These are phyloP conservation scores for Brassica incana DNA, from an alignment of 345 rosid species.

Conservation along the genomic window DNA sequence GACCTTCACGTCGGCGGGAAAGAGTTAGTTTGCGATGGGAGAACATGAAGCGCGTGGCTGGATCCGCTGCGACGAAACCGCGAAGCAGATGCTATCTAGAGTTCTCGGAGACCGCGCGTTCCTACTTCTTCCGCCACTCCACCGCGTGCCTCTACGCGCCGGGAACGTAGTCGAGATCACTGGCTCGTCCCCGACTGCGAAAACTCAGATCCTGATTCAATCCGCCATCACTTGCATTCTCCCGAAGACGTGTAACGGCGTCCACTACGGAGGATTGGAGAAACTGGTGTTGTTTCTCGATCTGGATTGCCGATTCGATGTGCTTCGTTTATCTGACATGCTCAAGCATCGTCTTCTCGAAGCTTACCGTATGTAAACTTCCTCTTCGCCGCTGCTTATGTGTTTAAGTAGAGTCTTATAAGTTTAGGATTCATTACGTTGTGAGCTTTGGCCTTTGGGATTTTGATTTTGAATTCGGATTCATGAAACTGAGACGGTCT, in stretches of 20 bases:
- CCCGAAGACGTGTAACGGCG: neutral
- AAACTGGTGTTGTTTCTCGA: conserved; percentile 60
- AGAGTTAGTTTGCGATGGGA: conserved; percentile 17
- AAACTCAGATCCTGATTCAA: conserved; percentile 69
- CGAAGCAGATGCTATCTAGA: conserved; percentile 59
- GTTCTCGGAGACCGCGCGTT: conserved; percentile 47
- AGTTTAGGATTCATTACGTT: neutral
- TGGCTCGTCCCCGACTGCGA: conserved; percentile 71
- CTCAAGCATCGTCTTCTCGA: conserved; percentile 53
- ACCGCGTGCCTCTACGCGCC: conserved; percentile 59
- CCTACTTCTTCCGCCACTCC: conserved; percentile 60
- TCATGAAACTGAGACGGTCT: neutral
- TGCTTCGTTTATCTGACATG: conserved; percentile 59
- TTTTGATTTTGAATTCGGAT: neutral
- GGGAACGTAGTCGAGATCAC: conserved; percentile 71
- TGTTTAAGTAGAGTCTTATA: neutral
- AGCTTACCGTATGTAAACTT: conserved; percentile 32
- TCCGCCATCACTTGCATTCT: neutral
- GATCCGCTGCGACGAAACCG: conserved; percentile 63
- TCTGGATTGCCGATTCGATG: conserved; percentile 75
- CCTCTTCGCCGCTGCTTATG: neutral
- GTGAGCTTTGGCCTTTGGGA: neutral
- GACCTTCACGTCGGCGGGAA: conserved; percentile 14
- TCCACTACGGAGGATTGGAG: conserved; percentile 39
- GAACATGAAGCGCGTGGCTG: conserved; percentile 37